Base-by-base conservation (phyloP, 2,329 filamentous ascomycete species). In the Myriosclerotinia duriaeana region DNA sequence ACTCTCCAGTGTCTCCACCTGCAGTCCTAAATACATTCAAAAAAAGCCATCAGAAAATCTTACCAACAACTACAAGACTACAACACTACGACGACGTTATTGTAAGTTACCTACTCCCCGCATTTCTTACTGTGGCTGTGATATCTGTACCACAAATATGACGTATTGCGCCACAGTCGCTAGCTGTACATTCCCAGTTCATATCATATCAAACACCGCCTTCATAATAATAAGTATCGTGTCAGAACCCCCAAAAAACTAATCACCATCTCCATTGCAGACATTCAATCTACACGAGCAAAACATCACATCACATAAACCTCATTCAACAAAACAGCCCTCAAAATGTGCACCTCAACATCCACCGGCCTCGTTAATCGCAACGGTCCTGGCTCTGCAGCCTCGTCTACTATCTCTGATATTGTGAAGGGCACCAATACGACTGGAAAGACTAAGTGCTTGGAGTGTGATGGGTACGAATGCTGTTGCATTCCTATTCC, bases 401-500 rank as follows among this genome's bases (percentile, higher is more conserved):
- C 64, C 22, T 65, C 80, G 1, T 82, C 81, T 54, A 82, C 81
- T 62, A 79, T 81, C 68, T 80, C 80, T 70, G 80, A 76, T 71
- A 82, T 85, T 72, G 73, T 84, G 71, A 85, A 85, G 77, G 79
- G 79, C 58, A 77, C 76, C 52, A 76, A 76, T 3, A 73, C 77
- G 0, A 79, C 77, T 42, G 78, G 77, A 53, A 79, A 80, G 74
- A 81, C 81, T 2, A 80, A 78, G 67, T 84, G 82, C 72, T 77
- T 84, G 68, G 79, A 83, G 71, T 84, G 82, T 70, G 82, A 80
- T 69, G 82, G 79, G 48, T 81, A 78, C 70, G 78, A 83, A 61
- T 85, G 83, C 74, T 86, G 83, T 74, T 86, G 83, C 73, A 83
- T 85, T 67, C 80, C 80, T 0, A 80, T 80, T 64, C 64, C 64